Evolutionary conservation across 2,329 filamentous ascomycete species (phyloP).

Genomic region (Pseudodiploospora longispora): DNA sequence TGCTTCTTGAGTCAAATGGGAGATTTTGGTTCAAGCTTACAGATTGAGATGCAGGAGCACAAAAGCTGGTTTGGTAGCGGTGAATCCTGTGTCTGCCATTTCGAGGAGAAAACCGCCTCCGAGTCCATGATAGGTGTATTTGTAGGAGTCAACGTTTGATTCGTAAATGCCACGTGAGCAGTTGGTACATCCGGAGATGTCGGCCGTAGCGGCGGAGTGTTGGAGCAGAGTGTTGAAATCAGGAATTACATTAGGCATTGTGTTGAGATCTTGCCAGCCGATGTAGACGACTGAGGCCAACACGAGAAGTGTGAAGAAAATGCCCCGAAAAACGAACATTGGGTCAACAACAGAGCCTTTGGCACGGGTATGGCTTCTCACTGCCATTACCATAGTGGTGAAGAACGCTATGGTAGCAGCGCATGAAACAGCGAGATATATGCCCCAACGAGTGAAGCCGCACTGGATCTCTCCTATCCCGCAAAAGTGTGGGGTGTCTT

Average conservation of each 20-base stretch:
- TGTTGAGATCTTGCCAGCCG: conserved; percentile 7
- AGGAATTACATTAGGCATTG: too few relatives aligned
- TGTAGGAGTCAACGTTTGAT: too few relatives aligned
- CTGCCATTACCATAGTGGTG: conserved; percentile 9
- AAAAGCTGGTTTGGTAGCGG: background rate
- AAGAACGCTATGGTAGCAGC: conserved; percentile 9
- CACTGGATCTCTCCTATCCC: background rate
- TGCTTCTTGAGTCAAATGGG: too few relatives aligned
- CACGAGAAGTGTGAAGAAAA: conserved; percentile 15
- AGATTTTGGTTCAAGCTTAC: background rate
- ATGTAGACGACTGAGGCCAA: conserved; percentile 10
- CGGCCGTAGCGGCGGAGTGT: too few relatives aligned
- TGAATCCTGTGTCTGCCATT: background rate
- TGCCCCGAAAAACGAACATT: conserved; percentile 17
- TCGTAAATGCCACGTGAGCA: too few relatives aligned
- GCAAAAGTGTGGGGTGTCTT: background rate
- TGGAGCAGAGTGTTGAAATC: background rate
- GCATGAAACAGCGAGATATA: conserved; percentile 14
- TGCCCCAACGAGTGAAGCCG: conserved; percentile 5
- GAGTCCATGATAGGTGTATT: background rate
- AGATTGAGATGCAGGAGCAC: conserved; percentile 3
- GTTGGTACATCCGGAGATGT: too few relatives aligned
- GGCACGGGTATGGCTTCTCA: conserved; percentile 7
- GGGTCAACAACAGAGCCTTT: conserved; percentile 4
- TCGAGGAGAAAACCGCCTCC: background rate